These are phyloP conservation scores for Russula sp. DNA, from an alignment of 768 basidiomycete species.

Conservation along the genomic window DNA sequence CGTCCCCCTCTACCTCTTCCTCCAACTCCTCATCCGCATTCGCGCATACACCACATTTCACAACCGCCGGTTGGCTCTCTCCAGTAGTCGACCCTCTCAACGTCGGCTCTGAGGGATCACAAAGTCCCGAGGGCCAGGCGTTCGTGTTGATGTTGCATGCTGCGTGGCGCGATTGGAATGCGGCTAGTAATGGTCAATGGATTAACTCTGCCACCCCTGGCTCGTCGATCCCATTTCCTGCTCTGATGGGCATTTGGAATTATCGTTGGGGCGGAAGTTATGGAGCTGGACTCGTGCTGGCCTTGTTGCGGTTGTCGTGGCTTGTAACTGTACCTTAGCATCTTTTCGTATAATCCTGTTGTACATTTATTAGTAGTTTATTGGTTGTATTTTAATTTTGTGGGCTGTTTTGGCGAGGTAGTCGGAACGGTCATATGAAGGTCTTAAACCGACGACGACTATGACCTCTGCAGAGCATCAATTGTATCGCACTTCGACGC, in stretches of 20 bases:
- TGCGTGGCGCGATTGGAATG: slow-evolving; percentile 73
- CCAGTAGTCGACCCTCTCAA: slow-evolving; percentile 74
- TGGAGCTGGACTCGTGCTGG: background rate
- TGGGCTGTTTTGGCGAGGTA: too few relatives aligned
- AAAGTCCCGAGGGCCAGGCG: slow-evolving; percentile 75
- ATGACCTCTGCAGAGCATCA: background rate
- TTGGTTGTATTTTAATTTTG: too few relatives aligned
- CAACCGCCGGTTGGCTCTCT: slow-evolving; percentile 59
- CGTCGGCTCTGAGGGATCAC: slow-evolving; percentile 45
- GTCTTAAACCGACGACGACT: background rate
- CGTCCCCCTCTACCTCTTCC: background rate
- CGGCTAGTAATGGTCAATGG: slow-evolving; percentile 47
- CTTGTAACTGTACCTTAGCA: slow-evolving; percentile 2
- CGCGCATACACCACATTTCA: slow-evolving; percentile 43
- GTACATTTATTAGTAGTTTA: too few relatives aligned
- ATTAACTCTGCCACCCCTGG: background rate
- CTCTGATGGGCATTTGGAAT: too few relatives aligned
- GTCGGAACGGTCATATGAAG: too few relatives aligned
- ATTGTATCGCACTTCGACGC: slow-evolving; percentile 52
- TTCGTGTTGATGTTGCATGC: slow-evolving; percentile 75
- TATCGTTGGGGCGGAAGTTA: too few relatives aligned
- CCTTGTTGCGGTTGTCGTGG: background rate
- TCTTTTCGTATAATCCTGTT: background rate
- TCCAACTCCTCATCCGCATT: background rate
- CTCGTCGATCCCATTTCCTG: too few relatives aligned